Base-by-base conservation (phyloP, 768 basidiomycete genomes). In the Panaeolus cyanescens region DNA sequence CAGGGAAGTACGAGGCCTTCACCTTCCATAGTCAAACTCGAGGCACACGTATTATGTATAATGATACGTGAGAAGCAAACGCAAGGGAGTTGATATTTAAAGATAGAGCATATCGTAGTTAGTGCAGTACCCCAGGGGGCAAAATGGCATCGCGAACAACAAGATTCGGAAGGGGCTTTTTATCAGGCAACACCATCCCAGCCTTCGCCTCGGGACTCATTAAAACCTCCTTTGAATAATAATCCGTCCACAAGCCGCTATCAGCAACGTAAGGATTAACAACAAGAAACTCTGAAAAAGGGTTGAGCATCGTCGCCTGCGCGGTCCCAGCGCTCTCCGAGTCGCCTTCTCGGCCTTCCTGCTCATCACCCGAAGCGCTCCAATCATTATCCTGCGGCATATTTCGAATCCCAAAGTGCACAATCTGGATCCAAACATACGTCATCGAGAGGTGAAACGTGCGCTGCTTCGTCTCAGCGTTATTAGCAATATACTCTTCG, bases 341-440 rank as follows among this genome's bases (percentile, higher is more conserved):
- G 33, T 40, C 15, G 10, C 22, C 22, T 10, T 13, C 13, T 37
- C 13, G 4, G 36, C 5, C n/a, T 13, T 37, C 36, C 12, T 5
- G 4, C 13, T 3, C 3, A 17, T 37, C 36, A 4, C 12, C 36
- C 36, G 36, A 37, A n/a, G 15, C 32, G 8, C 32, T 30, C 30
- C 5, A 1, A 32, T 13, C 59, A 39, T 13, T 50, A 37, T 36
- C 55, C 37, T 72, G 64, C 15, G 71, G 68, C 59, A 74, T 75
- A 58, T 74, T 77, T 9, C 69, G 74, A 54, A 82, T 82, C 0
- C 78, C 80, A 55, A 81, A 78, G 59, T 81, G 80, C 13, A 81
- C 79, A 25, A 81, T 73, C 64, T 83, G 80, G 56, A 82, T 78
- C 80, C 82, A 82, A 66, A 82, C 81, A 60, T 81, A 83, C 0